Percentiles rank a stretch among this genome's conserved stretches.
These are phyloP conservation scores for Silene uniflora DNA, from an alignment of 148 eudicot species.

Conservation along the genomic window DNA sequence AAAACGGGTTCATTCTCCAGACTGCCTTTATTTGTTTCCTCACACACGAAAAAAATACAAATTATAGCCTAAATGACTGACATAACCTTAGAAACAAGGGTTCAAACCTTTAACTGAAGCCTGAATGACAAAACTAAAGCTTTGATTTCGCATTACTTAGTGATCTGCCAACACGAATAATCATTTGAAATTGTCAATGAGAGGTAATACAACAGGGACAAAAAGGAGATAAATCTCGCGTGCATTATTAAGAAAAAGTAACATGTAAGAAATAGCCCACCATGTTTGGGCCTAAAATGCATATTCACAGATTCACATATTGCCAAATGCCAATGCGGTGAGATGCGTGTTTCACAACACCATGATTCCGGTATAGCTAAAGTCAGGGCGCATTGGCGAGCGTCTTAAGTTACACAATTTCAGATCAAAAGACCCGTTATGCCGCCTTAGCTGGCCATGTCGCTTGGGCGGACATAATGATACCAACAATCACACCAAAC, in stretches of 20 bases:
- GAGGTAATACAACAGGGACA: no score
- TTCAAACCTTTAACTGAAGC: not conserved
- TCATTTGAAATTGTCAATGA: no score
- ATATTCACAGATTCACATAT: not conserved
- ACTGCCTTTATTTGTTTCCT: no score
- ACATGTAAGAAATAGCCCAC: slow-evolving; percentile 5
- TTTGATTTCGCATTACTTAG: no score
- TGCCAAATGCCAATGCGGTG: slow-evolving; percentile 10
- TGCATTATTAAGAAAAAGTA: slow-evolving; percentile 22
- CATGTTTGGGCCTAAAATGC: slow-evolving; percentile 12
- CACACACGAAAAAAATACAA: no score
- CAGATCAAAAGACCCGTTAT: not conserved
- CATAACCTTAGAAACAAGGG: not conserved
- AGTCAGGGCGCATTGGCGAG: not conserved
- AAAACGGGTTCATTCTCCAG: no score
- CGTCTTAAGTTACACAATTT: slow-evolving; percentile 22
- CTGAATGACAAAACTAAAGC: no score
- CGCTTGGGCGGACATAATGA: slow-evolving; percentile 98
- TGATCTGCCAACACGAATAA: no score
- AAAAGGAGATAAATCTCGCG: not conserved
- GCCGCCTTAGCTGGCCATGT: slow-evolving; percentile 69
- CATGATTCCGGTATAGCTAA: slow-evolving; percentile 5
- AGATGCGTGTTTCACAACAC: slow-evolving; percentile 14
- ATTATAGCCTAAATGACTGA: no score
- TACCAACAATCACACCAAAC: slow-evolving; percentile 97